Evolutionary conservation across 306 rosid species (phyloP).

Genomic region (Geum urbanum): DNA sequence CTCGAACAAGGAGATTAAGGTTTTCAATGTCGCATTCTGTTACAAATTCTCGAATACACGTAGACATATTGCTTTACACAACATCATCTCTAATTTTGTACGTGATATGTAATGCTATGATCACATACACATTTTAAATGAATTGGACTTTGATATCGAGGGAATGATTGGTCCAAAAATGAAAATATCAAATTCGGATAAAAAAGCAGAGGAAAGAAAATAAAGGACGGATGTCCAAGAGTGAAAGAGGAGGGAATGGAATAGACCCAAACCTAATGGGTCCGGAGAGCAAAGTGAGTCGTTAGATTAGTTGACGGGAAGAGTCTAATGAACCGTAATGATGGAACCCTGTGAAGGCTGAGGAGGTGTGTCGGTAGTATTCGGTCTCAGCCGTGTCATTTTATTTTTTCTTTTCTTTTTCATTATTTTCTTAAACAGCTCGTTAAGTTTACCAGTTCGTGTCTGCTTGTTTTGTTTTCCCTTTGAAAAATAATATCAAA

Average conservation of each 20-base stretch:
- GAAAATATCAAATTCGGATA: neutral
- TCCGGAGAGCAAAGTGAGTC: neutral
- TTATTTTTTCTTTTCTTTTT: neutral
- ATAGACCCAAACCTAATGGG: neutral
- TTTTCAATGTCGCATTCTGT: neutral
- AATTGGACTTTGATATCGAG: no score
- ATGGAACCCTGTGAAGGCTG: neutral
- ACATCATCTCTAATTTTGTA: no score
- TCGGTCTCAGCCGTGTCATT: neutral
- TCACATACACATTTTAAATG: no score
- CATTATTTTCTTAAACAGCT: neutral
- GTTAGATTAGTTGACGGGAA: neutral
- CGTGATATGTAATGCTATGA: no score
- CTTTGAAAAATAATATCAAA: neutral
- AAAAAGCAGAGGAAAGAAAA: neutral
- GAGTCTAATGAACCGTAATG: neutral
- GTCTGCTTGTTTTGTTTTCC: neutral
- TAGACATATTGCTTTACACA: no score
- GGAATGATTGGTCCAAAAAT: neutral
- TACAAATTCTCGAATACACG: no score
- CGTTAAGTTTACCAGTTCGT: neutral
- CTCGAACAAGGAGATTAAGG: neutral
- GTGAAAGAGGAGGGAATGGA: neutral
- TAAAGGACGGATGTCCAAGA: no score
- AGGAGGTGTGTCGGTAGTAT: slow-evolving; percentile 21